Evolutionary conservation across 2,329 filamentous ascomycete species (phyloP).

Genomic region (Colletotrichum nymphaeae): DNA sequence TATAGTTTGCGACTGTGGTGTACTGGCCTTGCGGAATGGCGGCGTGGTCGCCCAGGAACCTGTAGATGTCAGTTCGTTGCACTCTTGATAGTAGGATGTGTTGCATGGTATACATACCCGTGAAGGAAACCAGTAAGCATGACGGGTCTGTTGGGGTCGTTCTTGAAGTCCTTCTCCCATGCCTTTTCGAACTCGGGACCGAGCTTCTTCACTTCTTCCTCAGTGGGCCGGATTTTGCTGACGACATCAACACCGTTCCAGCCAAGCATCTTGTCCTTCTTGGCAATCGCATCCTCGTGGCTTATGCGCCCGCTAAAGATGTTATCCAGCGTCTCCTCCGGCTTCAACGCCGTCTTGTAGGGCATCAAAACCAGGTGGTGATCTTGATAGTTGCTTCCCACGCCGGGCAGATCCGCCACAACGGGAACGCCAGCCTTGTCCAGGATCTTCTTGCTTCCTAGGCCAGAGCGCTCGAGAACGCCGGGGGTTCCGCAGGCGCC

Average conservation of each 20-base stretch:
- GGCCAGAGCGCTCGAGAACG: conserved; percentile 63
- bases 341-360: conserved; percentile 58
- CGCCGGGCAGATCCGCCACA: conserved; percentile 38
- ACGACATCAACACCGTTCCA: conserved; percentile 66
- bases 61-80: conserved; percentile 1
- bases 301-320: conserved; percentile 40
- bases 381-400: conserved; percentile 54
- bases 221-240: conserved; percentile 65
- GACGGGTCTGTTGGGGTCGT: conserved; percentile 40
- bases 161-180: conserved; percentile 63
- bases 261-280: conserved; percentile 53
- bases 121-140: conserved; percentile 39
- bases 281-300: conserved; percentile 37
- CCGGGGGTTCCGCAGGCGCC: conserved; percentile 57
- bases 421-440: conserved; percentile 36
- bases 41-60: conserved; percentile 49
- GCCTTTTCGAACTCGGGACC: conserved; percentile 60
- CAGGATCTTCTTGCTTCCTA: conserved; percentile 52
- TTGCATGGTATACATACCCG: conserved; percentile 30
- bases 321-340: conserved; percentile 56
- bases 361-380: conserved; percentile 63
- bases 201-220: conserved; percentile 61
- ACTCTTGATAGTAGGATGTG: background rate
- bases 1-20: conserved; percentile 61
- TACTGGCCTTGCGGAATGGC: conserved; percentile 56